Evolutionary conservation across 495 filamentous ascomycete species (phyloP).

Genomic region (Aspergillus saccharolyticus): DNA sequence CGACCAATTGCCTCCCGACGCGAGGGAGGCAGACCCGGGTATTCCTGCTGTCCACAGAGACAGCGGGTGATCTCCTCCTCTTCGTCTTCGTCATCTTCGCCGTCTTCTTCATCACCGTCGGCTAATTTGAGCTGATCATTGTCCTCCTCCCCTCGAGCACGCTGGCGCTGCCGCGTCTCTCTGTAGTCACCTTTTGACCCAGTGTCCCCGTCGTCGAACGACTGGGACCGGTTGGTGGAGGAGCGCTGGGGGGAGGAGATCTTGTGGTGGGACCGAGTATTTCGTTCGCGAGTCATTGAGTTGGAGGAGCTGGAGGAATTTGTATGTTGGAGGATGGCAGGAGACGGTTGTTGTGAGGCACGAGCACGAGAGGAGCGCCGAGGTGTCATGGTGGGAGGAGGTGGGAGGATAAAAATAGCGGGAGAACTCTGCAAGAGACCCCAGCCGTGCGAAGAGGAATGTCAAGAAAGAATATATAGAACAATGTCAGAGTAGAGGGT

Average conservation of each 20-base stretch:
- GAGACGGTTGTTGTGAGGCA: conserved; percentile 70
- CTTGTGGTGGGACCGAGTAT: conserved; percentile 66
- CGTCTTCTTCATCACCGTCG: conserved; percentile 52
- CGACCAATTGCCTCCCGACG: conserved; percentile 53
- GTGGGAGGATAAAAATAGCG: conserved; percentile 12
- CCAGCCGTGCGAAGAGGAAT: background rate
- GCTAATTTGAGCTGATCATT: conserved; percentile 43
- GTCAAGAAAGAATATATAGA: background rate
- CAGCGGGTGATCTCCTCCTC: conserved; percentile 94
- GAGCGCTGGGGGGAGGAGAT: conserved; percentile 67
- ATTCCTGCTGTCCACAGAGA: conserved; percentile 90
- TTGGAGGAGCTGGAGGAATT: conserved; percentile 73
- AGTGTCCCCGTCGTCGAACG: conserved; percentile 63
- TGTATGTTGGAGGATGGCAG: conserved; percentile 60
- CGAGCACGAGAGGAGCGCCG: conserved; percentile 91
- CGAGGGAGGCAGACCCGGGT: conserved; percentile 77
- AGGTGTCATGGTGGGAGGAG: conserved; percentile 53
- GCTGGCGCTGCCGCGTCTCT: conserved; percentile 68
- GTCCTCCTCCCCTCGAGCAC: conserved; percentile 57
- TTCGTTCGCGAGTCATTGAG: conserved; percentile 64
- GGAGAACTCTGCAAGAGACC: conserved; percentile 6
- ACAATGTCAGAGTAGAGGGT: background rate
- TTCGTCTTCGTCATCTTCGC: conserved; percentile 61
- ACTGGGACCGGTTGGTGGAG: conserved; percentile 71
- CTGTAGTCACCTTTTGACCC: conserved; percentile 55